These are phyloP conservation scores for Fusarium robinianum DNA, from an alignment of 2,329 filamentous ascomycete genomes.

Conservation along the genomic window DNA sequence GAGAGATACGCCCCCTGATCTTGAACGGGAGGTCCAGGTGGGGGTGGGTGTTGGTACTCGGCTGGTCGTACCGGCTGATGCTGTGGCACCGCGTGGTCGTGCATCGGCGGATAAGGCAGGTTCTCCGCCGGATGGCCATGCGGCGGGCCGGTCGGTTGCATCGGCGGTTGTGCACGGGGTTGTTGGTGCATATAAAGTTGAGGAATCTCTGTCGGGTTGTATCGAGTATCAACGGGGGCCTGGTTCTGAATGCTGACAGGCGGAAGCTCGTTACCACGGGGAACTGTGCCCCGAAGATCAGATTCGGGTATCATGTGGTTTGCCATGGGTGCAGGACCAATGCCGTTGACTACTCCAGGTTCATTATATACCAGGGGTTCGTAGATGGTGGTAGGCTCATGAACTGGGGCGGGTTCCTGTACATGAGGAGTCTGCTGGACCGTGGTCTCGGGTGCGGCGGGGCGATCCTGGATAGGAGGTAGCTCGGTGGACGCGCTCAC, in stretches of 20 bases:
- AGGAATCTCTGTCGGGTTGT: conserved; percentile 33
- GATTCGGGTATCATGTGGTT: conserved; percentile 20
- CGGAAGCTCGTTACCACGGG: conserved; percentile 32
- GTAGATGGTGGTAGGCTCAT: conserved; percentile 3
- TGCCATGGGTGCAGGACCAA: conserved; percentile 3
- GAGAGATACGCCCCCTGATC: conserved; percentile 38
- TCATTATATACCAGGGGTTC: conserved; percentile 21
- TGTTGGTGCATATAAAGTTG: conserved; percentile 33
- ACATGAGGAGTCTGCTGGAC: not conserved
- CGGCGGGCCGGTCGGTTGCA: conserved; percentile 31
- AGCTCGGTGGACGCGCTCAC: conserved; percentile 35
- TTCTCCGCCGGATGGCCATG: conserved; percentile 31
- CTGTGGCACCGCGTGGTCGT: conserved; percentile 33
- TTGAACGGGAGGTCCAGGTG: conserved; percentile 28
- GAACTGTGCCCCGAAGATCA: conserved; percentile 29
- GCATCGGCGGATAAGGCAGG: conserved; percentile 36
- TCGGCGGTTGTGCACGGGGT: conserved; percentile 29
- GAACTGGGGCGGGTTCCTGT: conserved; percentile 11
- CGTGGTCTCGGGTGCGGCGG: conserved; percentile 3
- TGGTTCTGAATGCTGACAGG: conserved; percentile 30
- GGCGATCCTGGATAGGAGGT: conserved; percentile 8
- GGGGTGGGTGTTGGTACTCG: conserved; percentile 37
- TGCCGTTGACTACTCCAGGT: conserved; percentile 8
- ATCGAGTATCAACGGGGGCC: conserved; percentile 31
- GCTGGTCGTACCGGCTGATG: conserved; percentile 35